Evolutionary conservation across 2,329 filamentous ascomycete genomes (phyloP), one percentile per base, ranked within the genome.

Genomic region (Fusarium sp.): DNA sequence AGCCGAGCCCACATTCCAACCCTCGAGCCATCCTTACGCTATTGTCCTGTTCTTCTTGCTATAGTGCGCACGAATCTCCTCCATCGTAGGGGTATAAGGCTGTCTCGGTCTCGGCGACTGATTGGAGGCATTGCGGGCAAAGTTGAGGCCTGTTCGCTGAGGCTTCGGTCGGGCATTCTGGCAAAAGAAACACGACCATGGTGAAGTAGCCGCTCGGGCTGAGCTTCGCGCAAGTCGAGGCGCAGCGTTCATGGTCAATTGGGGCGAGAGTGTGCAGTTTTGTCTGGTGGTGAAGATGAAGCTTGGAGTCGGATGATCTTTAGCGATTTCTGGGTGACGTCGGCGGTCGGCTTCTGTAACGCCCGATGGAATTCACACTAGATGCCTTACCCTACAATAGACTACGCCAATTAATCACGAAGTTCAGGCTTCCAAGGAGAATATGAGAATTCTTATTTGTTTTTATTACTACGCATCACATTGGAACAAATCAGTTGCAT

Each of bases 31-130:
- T 9, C 16, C 67, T 55, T 79, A 82, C 81, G 78, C 79, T 77
- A 77, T 90, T 11, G 91, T 91, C 67, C 84, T 82, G 74, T 94
- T 94, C 82, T 89, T 91, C 73, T 83, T 81, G 70, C 85, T 87
- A 73, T 92, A 93, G 22, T 89, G 85, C 53, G 85, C 87, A 29
- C 86, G 86, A 78, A 92, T 81, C 72, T 88, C 84, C 45, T 90
- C 88, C 88, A 93, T 92, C 7, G 79, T 76, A 51, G 76, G 77
- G 49, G 70, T 76, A 58, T 59, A 77, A 51, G 62, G 69, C 63
- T 71, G 73, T 61, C 68, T 74, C 29, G 62, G 51, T 66, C 67
- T 75, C 20, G 70, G 67, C 44, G 69, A 62, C 41, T 77, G 75
- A 58, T 73, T 78, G 40, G 80, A 80, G 45, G 76, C 72, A 47